Evolutionary conservation across 257 asterid species (phyloP).

Genomic region (Voacanga thouarsii): DNA sequence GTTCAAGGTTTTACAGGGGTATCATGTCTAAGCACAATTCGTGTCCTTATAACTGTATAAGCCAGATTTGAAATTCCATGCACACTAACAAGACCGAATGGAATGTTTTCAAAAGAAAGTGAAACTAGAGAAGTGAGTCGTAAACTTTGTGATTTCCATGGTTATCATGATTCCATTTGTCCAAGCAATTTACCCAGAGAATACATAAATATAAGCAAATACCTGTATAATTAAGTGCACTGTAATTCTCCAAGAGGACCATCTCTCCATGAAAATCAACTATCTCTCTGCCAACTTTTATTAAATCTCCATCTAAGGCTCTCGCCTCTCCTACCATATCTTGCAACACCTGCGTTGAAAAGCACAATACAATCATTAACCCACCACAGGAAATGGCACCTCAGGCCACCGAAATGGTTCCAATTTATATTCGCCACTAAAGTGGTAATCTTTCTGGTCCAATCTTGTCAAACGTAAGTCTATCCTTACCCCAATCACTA

Average conservation of each 20-base stretch:
- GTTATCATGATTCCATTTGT: not conserved
- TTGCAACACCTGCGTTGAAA: constrained; percentile 49
- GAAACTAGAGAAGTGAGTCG: not conserved
- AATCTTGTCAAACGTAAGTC: not conserved
- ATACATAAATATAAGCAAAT: constrained; percentile 1
- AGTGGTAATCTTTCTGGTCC: not conserved
- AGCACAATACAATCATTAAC: not conserved
- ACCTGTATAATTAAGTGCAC: constrained; percentile 91
- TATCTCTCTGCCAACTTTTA: constrained; percentile 56
- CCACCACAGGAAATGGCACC: constrained; percentile 1
- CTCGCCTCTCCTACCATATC: constrained; percentile 44
- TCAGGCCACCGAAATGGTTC: not conserved
- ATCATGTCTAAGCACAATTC: not conserved
- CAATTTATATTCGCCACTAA: not conserved
- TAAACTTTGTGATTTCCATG: not conserved
- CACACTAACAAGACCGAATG: not conserved
- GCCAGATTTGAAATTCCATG: not conserved
- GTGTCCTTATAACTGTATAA: not conserved
- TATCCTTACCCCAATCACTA: not conserved
- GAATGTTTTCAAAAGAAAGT: not conserved
- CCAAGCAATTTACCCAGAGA: not conserved
- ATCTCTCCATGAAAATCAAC: constrained; percentile 92
- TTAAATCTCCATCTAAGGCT: constrained; percentile 43
- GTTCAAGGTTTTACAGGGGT: too few relatives aligned
- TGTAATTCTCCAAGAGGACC: constrained; percentile 77